Conservation (phyloP, 2,329 filamentous ascomycete species). For the Colletotrichum gloeosporioides region DNA sequence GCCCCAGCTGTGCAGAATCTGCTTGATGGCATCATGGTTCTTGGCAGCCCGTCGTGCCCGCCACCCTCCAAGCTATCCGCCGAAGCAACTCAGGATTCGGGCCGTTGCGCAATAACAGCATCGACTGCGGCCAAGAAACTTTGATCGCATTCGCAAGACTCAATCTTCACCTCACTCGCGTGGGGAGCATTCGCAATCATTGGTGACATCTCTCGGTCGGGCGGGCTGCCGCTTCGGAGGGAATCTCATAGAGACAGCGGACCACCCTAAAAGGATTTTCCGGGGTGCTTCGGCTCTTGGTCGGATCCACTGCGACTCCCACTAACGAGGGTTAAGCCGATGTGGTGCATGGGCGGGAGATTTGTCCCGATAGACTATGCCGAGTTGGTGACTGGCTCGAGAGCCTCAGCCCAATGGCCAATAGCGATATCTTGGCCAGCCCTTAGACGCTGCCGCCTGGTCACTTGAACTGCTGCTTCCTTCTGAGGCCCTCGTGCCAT, state of each 20-base stretch:
- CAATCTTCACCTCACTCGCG: not conserved
- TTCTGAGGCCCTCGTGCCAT: not conserved
- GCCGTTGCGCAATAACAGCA: not conserved
- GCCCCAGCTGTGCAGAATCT: no score
- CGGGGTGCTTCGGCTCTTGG: conserved; percentile 12
- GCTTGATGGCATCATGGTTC: not conserved
- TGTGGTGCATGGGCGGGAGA: conserved; percentile 5
- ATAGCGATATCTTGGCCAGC: not conserved
- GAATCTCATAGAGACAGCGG: not conserved
- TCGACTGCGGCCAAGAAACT: not conserved
- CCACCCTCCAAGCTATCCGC: not conserved
- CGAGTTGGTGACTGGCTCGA: not conserved
- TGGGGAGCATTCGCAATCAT: not conserved
- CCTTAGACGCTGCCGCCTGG: not conserved
- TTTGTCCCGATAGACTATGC: conserved; percentile 14
- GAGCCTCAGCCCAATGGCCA: conserved; percentile 5
- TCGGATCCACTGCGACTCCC: not conserved
- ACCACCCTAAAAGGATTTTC: not conserved
- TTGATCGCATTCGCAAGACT: not conserved
- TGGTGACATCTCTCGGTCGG: not conserved
- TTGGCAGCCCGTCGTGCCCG: not conserved
- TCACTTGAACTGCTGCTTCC: not conserved
- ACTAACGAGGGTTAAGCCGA: not conserved
- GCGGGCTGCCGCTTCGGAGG: not conserved
- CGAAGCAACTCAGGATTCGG: not conserved